Conservation (phyloP, 164 flowering plant genomes). For the Nymphaea colorata region DNA sequence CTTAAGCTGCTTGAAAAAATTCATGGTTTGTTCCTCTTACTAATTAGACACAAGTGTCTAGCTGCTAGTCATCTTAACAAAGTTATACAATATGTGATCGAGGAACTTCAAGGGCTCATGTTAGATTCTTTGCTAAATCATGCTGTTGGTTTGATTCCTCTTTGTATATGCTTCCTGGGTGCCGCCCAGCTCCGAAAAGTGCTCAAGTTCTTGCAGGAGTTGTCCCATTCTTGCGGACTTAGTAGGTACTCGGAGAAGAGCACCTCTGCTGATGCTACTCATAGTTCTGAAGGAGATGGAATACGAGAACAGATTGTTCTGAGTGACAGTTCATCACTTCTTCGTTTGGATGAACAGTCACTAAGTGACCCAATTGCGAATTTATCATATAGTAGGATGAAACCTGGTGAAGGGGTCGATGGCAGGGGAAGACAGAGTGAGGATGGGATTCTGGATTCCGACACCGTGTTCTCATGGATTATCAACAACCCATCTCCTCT, state of each 20-base stretch:
- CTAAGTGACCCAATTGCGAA: slow-evolving; percentile 19
- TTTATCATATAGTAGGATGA: slow-evolving; percentile 12
- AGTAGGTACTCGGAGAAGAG: slow-evolving; percentile 55
- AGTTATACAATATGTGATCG: slow-evolving; percentile 69
- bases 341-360: slow-evolving; percentile 48
- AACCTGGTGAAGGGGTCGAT: slow-evolving; percentile 8
- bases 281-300: slow-evolving; percentile 15
- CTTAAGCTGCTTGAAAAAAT: slow-evolving; percentile 68
- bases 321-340: slow-evolving; percentile 41
- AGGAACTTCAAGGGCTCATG: slow-evolving; percentile 57
- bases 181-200: slow-evolving; percentile 61
- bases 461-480: slow-evolving; percentile 72
- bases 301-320: slow-evolving; percentile 48
- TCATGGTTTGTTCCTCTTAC: slow-evolving; percentile 47
- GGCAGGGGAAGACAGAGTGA: slow-evolving; percentile 13
- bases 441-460: slow-evolving; percentile 26
- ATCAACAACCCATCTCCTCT: slow-evolving; percentile 47
- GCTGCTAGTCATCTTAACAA: slow-evolving; percentile 68
- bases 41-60: slow-evolving; percentile 59
- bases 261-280: slow-evolving; percentile 31
- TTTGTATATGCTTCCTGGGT: slow-evolving; percentile 84
- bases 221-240: slow-evolving; percentile 61
- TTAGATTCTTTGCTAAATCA: slow-evolving; percentile 45
- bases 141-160: slow-evolving; percentile 45
- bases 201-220: slow-evolving; percentile 76